Conservation (phyloP, 768 basidiomycete species). For the Punctularia strigosozonata region DNA sequence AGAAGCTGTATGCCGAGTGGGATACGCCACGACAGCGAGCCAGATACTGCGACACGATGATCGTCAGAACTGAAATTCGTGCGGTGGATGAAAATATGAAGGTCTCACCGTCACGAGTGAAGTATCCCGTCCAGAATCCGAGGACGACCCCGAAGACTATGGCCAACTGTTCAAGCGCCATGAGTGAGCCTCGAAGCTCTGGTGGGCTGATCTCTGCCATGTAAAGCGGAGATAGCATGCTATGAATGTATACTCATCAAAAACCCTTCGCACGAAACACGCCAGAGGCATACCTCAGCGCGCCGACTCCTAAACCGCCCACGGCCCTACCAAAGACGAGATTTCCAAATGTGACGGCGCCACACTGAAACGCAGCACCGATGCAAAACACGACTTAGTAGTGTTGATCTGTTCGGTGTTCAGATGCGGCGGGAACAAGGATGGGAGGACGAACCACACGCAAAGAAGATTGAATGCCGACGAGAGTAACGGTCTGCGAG, state of each 20-base stretch:
- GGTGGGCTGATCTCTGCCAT: conserved; percentile 81
- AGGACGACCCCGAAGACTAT: conserved; percentile 75
- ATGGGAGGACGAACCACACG: conserved; percentile 40
- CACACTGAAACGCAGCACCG: conserved; percentile 59
- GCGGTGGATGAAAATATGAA: not conserved
- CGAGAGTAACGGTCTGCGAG: conserved; percentile 60
- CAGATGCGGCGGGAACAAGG: too few species aligned
- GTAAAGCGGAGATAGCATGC: conserved; percentile 73
- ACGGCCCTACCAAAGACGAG: conserved; percentile 62
- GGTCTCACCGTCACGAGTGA: conserved; percentile 49
- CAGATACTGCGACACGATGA: too few species aligned
- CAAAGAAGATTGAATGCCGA: conserved; percentile 50
- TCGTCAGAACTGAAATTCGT: not conserved
- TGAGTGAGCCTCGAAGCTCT: conserved; percentile 65
- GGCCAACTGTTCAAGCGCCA: conserved; percentile 70
- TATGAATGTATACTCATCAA: conserved; percentile 12
- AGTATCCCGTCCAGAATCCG: conserved; percentile 76
- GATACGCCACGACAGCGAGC: conserved; percentile 65
- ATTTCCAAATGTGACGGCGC: conserved; percentile 41
- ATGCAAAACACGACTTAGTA: conserved; percentile 52
- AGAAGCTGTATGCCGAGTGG: conserved; percentile 63
- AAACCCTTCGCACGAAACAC: not conserved
- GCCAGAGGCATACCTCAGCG: conserved; percentile 26
- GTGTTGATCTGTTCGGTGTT: conserved; percentile 1
- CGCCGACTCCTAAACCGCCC: conserved; percentile 73